Conservation (phyloP, 306 rosid genomes). For the Urtica urens region DNA sequence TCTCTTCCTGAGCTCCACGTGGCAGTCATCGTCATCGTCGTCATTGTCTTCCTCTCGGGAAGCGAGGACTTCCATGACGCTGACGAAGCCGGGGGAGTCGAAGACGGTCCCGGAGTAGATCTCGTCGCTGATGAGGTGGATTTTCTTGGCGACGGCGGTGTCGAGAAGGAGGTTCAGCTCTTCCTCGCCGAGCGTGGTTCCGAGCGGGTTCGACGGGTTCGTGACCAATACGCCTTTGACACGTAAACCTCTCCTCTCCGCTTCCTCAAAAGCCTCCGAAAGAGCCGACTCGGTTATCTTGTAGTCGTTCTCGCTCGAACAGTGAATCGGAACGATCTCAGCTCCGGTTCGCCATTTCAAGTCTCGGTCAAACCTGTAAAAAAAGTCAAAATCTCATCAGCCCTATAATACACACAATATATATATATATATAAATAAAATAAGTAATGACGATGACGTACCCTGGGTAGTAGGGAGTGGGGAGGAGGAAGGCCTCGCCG, state of each 20-base stretch:
- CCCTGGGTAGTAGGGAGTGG: constrained; percentile 93
- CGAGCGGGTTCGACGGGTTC: constrained; percentile 81
- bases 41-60: constrained; percentile 15
- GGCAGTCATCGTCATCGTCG: neutral
- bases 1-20: constrained; percentile 23
- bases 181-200: constrained; percentile 40
- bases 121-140: constrained; percentile 80
- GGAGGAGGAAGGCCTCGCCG: constrained; percentile 75
- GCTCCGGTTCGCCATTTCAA: constrained; percentile 74
- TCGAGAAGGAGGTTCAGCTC: constrained; percentile 49
- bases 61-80: constrained; percentile 63
- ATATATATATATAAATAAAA: neutral
- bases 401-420: too few species aligned
- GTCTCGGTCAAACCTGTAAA: constrained; percentile 69
- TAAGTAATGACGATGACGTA: constrained; percentile 13
- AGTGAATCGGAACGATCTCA: constrained; percentile 74
- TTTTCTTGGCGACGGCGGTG: constrained; percentile 41
- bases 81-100: constrained; percentile 41
- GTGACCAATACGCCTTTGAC: constrained; percentile 80
- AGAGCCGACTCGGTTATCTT: constrained; percentile 55
- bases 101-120: constrained; percentile 82
- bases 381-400: constrained; percentile 16
- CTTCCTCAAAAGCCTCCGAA: constrained; percentile 41
- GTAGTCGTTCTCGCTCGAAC: constrained; percentile 66
- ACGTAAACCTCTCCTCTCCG: constrained; percentile 38